These are phyloP conservation scores for Amoebophrya sp. DNA, from an alignment of 169 alveolate genomes.

Conservation along the genomic window DNA sequence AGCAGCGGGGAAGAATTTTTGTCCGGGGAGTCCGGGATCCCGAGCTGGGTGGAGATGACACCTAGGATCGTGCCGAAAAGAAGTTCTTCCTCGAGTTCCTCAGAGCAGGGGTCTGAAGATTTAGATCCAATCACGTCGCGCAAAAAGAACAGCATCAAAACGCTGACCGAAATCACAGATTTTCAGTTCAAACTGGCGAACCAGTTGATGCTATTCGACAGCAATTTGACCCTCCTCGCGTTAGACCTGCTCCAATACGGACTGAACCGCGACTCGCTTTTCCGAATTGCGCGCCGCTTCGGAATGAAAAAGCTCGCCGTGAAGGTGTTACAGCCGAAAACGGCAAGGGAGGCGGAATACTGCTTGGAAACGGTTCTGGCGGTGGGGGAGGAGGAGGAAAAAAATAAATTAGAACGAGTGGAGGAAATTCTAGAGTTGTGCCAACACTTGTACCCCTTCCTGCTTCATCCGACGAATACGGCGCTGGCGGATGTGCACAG, in stretches of 20 bases:
- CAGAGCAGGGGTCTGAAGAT: no score
- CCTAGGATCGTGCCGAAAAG: no score
- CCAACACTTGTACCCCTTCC: background rate
- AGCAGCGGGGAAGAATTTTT: no score
- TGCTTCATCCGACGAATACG: background rate
- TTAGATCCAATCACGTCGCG: no score
- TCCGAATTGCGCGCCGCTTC: background rate
- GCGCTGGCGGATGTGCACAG: no score
- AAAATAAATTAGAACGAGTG: background rate
- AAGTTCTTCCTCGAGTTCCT: no score
- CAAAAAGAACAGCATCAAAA: no score
- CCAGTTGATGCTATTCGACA: background rate
- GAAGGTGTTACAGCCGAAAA: background rate
- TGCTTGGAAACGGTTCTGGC: background rate
- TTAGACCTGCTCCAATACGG: background rate
- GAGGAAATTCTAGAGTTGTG: background rate
- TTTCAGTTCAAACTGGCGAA: background rate
- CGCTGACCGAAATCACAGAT: no score
- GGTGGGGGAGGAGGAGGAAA: background rate
- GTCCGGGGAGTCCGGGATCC: no score
- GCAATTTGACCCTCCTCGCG: background rate
- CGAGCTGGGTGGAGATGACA: no score
- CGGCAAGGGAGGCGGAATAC: background rate
- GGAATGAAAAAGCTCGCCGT: background rate
- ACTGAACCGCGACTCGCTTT: background rate